Evolutionary conservation across 805 yeast genomes (phyloP).

Genomic region (Lachancea fermentati): DNA sequence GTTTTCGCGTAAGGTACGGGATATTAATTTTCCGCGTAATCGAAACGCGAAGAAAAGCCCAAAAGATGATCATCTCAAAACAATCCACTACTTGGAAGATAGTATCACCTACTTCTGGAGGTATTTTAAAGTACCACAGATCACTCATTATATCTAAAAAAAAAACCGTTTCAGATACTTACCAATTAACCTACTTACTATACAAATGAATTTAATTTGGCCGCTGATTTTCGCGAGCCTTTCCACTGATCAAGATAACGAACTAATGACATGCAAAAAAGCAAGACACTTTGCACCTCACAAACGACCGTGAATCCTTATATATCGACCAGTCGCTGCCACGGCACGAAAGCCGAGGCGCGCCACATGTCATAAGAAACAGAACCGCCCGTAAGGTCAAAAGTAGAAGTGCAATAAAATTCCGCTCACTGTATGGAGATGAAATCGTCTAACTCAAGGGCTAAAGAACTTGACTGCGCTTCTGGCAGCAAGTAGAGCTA

Average conservation of each 20-base stretch:
- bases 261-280: background rate
- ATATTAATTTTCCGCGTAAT: no score
- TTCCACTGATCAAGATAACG: background rate
- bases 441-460: slow-evolving; percentile 25
- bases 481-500: slow-evolving; percentile 24
- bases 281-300: background rate
- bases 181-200: background rate
- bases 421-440: slow-evolving; percentile 8
- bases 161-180: background rate
- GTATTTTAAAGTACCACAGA: no score
- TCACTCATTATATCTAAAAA: no score
- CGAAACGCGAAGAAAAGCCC: no score
- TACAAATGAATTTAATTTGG: background rate
- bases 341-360: slow-evolving; percentile 1
- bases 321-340: slow-evolving; percentile 10
- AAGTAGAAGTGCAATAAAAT: background rate
- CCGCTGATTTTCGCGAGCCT: background rate
- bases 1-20: background rate
- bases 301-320: background rate
- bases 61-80: no score
- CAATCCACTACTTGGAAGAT: no score
- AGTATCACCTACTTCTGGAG: no score
- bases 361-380: slow-evolving; percentile 8
- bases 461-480: slow-evolving; percentile 32
- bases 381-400: background rate